Evolutionary conservation across 768 basidiomycete species (phyloP).

Genomic region (Russula earlei): DNA sequence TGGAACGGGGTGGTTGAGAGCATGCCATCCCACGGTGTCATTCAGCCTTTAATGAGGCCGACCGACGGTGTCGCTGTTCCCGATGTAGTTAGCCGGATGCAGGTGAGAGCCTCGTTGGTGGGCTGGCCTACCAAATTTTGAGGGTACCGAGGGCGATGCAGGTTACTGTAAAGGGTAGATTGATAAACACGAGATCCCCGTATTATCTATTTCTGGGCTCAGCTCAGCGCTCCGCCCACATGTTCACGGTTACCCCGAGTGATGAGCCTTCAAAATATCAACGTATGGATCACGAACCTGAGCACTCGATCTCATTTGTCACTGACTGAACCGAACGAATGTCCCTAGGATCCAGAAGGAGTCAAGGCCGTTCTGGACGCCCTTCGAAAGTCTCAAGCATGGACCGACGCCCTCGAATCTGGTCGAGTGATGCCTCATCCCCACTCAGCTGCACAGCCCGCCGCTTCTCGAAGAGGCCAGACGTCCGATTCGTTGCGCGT

Average conservation of each 20-base stretch:
- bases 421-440: background rate
- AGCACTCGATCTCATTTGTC: background rate
- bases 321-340: background rate
- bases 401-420: constrained; percentile 41
- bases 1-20: too few species aligned
- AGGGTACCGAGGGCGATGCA: too few species aligned
- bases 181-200: background rate
- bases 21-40: background rate
- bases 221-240: too few species aligned
- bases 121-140: background rate
- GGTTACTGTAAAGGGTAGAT: background rate
- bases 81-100: background rate
- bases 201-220: constrained; percentile 3
- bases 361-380: constrained; percentile 66
- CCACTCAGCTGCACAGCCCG: constrained; percentile 4
- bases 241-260: too few species aligned
- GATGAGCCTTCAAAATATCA: constrained; percentile 12
- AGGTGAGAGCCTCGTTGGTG: background rate
- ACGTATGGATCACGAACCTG: constrained; percentile 5
- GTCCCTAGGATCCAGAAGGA: constrained; percentile 17
- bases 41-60: background rate
- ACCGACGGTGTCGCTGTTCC: background rate
- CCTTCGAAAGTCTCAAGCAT: constrained; percentile 56
- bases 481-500: background rate
- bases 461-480: background rate